phyloP scores from a whole-genome alignment of 176 grass and related monocot species.

The Carex kokanica region DNA sequence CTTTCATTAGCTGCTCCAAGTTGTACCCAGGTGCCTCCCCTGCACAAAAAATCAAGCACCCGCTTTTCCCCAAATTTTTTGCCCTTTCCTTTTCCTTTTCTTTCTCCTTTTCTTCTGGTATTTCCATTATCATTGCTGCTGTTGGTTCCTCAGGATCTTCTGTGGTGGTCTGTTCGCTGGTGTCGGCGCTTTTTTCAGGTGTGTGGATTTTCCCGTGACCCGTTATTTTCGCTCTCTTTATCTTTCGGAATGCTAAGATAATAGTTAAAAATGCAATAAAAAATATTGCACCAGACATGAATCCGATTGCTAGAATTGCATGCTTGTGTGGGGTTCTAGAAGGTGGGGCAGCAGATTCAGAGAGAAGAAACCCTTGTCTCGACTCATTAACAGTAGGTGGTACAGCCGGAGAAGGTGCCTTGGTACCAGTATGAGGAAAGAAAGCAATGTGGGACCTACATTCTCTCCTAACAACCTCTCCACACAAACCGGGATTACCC shows the following conservation, averaged over 20 bases:
- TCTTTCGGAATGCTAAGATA: constrained; percentile 42
- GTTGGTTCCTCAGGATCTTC: constrained; percentile 51
- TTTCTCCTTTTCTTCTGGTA: constrained; percentile 35
- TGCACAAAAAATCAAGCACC: constrained; percentile 79
- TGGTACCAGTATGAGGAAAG: constrained; percentile 40
- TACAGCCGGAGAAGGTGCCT: constrained; percentile 35
- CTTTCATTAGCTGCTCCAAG: constrained; percentile 91
- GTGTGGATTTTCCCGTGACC: constrained; percentile 39
- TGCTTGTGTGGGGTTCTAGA: constrained; percentile 27
- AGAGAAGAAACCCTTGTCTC: constrained; percentile 30
- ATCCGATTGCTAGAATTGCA: constrained; percentile 29
- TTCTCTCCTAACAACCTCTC: constrained; percentile 59
- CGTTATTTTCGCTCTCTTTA: constrained; percentile 26
- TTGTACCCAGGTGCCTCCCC: constrained; percentile 69
- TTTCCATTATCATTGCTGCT: constrained; percentile 47
- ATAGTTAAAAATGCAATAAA: constrained; percentile 41
- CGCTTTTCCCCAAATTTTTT: constrained; percentile 62
- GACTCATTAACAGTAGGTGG: constrained; percentile 22
- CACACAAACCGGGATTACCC: constrained; percentile 66
- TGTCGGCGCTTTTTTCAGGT: constrained; percentile 43
- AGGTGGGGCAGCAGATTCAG: constrained; percentile 40
- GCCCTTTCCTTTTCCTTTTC: constrained; percentile 48
- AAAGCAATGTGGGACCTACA: constrained; percentile 62
- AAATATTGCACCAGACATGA: constrained; percentile 29
- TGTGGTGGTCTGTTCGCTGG: constrained; percentile 33